Percentiles rank a stretch among this genome's conserved stretches.
Evolutionary conservation across 495 filamentous ascomycete species (phyloP).

Genomic region (Neurospora sp.): DNA sequence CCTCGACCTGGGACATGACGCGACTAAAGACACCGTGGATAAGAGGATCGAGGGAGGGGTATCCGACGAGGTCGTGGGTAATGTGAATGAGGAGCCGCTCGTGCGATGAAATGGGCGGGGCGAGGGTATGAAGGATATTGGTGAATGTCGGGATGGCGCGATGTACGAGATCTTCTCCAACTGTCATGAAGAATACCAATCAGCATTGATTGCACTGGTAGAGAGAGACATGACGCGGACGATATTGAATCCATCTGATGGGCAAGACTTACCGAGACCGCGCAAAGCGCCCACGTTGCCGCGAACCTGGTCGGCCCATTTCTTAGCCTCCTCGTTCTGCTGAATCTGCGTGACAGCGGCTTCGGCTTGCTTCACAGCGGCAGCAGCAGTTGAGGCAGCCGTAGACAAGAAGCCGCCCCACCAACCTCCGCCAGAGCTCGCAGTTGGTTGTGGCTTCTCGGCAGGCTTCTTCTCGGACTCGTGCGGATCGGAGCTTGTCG

Average conservation of each 20-base stretch:
- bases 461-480: constrained; percentile 42
- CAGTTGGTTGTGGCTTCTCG: constrained; percentile 24
- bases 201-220: constrained; percentile 8
- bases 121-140: constrained; percentile 85
- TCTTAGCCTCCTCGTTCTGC: constrained; percentile 89
- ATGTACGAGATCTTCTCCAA: constrained; percentile 82
- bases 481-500: constrained; percentile 39
- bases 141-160: constrained; percentile 92
- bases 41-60: constrained; percentile 87
- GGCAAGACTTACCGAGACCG: constrained; percentile 56
- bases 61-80: constrained; percentile 87
- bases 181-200: constrained; percentile 1
- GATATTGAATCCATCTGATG: not conserved
- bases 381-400: constrained; percentile 34
- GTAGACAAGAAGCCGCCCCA: constrained; percentile 79
- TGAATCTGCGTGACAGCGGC: constrained; percentile 89
- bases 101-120: constrained; percentile 93
- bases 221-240: not conserved
- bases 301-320: constrained; percentile 90
- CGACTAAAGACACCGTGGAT: constrained; percentile 89
- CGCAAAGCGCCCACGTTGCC: constrained; percentile 78
- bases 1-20: constrained; percentile 97
- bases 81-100: constrained; percentile 97
- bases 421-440: constrained; percentile 48
- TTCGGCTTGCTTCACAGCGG: constrained; percentile 91